Conservation (phyloP, 495 filamentous ascomycete species). For the Geoglossum glabrum region DNA sequence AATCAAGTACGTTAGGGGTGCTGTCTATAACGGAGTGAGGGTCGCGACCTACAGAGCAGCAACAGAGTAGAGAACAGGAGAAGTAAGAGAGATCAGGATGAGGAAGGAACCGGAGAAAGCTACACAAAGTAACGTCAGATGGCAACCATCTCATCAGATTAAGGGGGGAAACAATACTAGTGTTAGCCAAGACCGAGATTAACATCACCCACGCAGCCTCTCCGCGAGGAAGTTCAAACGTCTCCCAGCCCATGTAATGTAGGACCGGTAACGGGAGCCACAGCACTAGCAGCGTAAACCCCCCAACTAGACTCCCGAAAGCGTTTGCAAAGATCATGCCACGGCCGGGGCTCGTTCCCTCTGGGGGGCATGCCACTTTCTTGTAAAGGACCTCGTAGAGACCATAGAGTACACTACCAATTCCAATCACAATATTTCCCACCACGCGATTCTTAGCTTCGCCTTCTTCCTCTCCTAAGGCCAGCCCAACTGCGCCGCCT, state of each 20-base stretch:
- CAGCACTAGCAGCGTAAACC: slow-evolving; percentile 63
- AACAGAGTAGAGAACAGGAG: slow-evolving; percentile 76
- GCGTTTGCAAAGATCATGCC: slow-evolving; percentile 87
- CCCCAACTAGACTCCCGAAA: slow-evolving; percentile 69
- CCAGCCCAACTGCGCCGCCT: slow-evolving; percentile 25
- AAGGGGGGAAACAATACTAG: slow-evolving; percentile 28
- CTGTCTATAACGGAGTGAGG: background rate
- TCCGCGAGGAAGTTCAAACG: slow-evolving; percentile 60
- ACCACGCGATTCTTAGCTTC: slow-evolving; percentile 40
- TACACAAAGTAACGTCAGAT: slow-evolving; percentile 8
- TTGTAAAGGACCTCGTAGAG: slow-evolving; percentile 97
- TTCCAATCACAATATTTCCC: slow-evolving; percentile 80
- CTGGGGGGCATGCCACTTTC: slow-evolving; percentile 73
- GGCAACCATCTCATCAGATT: background rate
- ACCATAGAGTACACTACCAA: slow-evolving; percentile 87
- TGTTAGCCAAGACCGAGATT: slow-evolving; percentile 68
- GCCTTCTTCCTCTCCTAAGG: slow-evolving; percentile 19
- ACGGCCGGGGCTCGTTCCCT: slow-evolving; percentile 56
- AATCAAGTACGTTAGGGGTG: background rate
- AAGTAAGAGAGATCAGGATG: slow-evolving; percentile 77
- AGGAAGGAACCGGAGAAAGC: slow-evolving; percentile 86
- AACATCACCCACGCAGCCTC: slow-evolving; percentile 58
- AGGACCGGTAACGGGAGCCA: slow-evolving; percentile 85
- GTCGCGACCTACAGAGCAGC: slow-evolving; percentile 38
- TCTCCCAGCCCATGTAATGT: slow-evolving; percentile 56